Conservation (phyloP, 2,329 filamentous ascomycete species). For the Cladosporium sp. region DNA sequence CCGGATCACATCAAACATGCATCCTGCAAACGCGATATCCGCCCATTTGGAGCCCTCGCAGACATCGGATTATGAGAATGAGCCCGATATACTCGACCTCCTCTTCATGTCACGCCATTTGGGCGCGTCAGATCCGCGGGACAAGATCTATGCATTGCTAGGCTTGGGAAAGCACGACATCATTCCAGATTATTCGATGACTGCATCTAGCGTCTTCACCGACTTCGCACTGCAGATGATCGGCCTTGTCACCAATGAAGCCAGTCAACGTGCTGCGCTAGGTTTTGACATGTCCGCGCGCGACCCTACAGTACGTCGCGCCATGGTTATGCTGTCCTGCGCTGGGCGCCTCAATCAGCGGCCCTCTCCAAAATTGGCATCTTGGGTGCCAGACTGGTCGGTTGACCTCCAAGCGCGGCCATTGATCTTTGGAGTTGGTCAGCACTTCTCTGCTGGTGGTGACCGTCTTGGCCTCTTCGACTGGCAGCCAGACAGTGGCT, state of each 20-base stretch:
- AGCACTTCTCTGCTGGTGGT: conserved; percentile 29
- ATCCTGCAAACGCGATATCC: too few species aligned
- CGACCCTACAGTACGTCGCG: conserved; percentile 26
- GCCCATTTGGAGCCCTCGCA: neutral
- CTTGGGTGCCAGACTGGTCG: conserved; percentile 33
- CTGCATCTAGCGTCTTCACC: conserved; percentile 30
- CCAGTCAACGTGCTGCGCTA: conserved; percentile 2
- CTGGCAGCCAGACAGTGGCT: conserved; percentile 29
- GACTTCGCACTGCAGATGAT: conserved; percentile 34
- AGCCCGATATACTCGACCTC: conserved; percentile 32
- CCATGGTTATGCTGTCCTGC: conserved; percentile 31
- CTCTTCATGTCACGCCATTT: conserved; percentile 34
- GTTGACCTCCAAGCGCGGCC: conserved; percentile 28
- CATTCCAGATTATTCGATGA: conserved; percentile 30
- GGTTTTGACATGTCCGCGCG: conserved; percentile 19
- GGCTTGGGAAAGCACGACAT: conserved; percentile 32
- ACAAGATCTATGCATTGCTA: conserved; percentile 34
- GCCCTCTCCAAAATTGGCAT: conserved; percentile 20
- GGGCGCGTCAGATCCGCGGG: conserved; percentile 32
- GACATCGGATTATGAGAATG: conserved; percentile 16
- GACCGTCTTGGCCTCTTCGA: conserved; percentile 28
- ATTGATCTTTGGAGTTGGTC: conserved; percentile 29
- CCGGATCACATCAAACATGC: neutral
- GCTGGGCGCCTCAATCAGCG: conserved; percentile 32
- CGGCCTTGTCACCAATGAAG: conserved; percentile 25